Conservation (phyloP, 208 protist genomes). For the Leishmania amazonensis region DNA sequence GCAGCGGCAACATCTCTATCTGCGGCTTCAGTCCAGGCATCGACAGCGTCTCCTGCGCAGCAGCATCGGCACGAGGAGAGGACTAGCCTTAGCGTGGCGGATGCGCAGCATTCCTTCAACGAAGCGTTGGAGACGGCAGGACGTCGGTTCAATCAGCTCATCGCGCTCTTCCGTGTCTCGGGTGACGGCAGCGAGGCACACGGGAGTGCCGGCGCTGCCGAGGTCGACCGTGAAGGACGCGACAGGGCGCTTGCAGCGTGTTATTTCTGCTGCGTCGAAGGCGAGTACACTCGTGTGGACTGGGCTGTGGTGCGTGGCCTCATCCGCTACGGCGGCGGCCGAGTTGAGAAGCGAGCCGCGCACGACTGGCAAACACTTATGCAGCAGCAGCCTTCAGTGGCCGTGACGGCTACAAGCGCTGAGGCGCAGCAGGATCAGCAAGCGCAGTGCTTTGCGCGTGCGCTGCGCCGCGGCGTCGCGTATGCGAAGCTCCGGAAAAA, state of each 20-base stretch:
- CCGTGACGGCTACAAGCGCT: background rate
- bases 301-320: conserved; percentile 70
- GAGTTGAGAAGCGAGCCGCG: conserved; percentile 50
- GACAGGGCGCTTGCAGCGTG: background rate
- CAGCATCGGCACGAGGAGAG: background rate
- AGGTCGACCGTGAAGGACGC: background rate
- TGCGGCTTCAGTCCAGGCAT: background rate
- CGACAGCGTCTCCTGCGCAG: background rate
- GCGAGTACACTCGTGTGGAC: conserved; percentile 63
- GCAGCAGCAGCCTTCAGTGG: background rate
- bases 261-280: conserved; percentile 71
- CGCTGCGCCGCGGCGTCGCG: conserved; percentile 23
- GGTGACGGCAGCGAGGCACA: background rate
- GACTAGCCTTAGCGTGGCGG: background rate
- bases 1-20: background rate
- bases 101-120: conserved; percentile 3
- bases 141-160: conserved; percentile 29
- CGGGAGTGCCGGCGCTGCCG: background rate
- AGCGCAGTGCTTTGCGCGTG: background rate
- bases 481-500: conserved; percentile 29
- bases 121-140: conserved; percentile 16
- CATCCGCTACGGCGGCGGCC: conserved; percentile 63
- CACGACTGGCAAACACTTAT: conserved; percentile 47
- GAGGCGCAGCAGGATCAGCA: background rate
- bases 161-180: conserved; percentile 18